Evolutionary conservation across 2,329 filamentous ascomycete species (phyloP), one percentile per base, ranked within the genome.

Genomic region (Capronia coronata): DNA sequence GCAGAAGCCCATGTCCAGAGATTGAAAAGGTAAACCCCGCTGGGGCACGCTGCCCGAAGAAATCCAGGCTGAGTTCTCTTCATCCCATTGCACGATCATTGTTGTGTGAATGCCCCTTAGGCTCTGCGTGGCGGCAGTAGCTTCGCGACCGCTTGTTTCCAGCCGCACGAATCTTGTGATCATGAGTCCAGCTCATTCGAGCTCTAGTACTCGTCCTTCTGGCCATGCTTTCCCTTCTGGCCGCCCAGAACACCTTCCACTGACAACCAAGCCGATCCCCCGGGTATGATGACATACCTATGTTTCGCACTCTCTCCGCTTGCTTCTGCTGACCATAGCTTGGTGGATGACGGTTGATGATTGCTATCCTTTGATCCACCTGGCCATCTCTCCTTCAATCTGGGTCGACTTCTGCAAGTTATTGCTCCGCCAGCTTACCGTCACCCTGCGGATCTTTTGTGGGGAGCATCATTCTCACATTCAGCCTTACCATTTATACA

Each of bases 401-500:
- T 30, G 7, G 13, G 18, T 40, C 30, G 25, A 16, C 16, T 35
- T 35, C 22, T 37, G 19, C 30, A 25, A 29, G 41, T 32, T 39
- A 29, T 23, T 25, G 21, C 19, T 40, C 34, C 16, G 44, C 34
- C 37, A n/a, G 9, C 23, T 25, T 38, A 35, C 38, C 19, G 43
- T 46, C 37, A 23, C 27, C 9, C 41, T 8, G 44, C 27, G n/a
- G 38, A 13, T 25, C 8, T 45, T 22, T 25, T 44, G 53, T 51
- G 54, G 43, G 49, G 45, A 14, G 34, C 35, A 5, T 35, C 30
- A 34, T n/a, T 45, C 39, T 46, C 22, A 41, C 27, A 13, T 46
- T 52, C 54, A 56, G 54, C 54, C 54, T 54, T 54, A 43, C 27
- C 30, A 40, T 56, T 49, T 54, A 56, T 54, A 51, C 50, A 45